phyloP scores from a whole-genome alignment of 345 rosid species.

The Jatropha curcas region DNA sequence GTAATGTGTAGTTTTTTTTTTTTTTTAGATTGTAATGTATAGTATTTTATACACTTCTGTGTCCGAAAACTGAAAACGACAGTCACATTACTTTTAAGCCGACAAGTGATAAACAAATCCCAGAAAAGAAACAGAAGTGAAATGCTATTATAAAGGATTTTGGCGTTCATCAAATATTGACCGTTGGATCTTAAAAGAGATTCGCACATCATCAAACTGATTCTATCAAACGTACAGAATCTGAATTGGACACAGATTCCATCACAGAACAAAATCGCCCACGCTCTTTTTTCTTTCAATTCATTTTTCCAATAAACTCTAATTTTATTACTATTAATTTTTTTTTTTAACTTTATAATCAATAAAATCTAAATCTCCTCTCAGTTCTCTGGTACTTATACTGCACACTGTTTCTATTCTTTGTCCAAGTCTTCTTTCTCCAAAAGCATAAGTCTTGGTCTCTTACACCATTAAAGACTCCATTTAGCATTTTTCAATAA shows the following conservation, averaged over 20 bases:
- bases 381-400: conserved; percentile 13
- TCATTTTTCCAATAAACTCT: neutral
- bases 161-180: conserved; percentile 6
- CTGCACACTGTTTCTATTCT: conserved; percentile 4
- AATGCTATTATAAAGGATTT: neutral
- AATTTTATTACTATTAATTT: neutral
- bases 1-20: too few species aligned
- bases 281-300: neutral
- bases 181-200: conserved; percentile 22
- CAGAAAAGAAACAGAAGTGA: neutral
- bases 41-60: too few species aligned
- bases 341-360: conserved; percentile 12
- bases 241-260: conserved; percentile 30
- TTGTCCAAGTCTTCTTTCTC: conserved; percentile 30
- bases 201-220: conserved; percentile 11
- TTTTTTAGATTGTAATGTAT: too few species aligned
- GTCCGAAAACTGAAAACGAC: conserved; percentile 2
- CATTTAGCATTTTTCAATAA: neutral
- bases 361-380: conserved; percentile 22
- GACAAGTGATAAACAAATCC: neutral
- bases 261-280: neutral
- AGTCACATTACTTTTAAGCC: neutral
- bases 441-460: neutral
- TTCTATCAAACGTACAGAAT: conserved; percentile 42
- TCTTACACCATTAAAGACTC: neutral